These are phyloP conservation scores for Circinella minor DNA, from an alignment of 371 early-diverging fungal genomes.

Conservation along the genomic window DNA sequence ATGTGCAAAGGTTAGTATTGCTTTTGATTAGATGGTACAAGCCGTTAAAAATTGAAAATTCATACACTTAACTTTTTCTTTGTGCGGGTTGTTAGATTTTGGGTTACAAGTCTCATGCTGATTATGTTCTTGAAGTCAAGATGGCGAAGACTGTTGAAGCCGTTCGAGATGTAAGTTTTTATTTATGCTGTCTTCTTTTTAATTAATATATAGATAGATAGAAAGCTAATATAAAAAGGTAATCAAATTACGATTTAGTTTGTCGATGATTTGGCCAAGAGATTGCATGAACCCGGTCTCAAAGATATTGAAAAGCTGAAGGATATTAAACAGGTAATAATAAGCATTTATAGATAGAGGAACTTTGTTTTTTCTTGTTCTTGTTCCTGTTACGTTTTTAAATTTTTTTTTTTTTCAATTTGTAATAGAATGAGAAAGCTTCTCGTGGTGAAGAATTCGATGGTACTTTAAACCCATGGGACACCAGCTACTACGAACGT, in stretches of 20 bases:
- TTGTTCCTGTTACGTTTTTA: background rate
- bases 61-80: background rate
- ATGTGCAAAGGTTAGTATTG: slow-evolving; percentile 51
- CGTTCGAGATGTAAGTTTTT: slow-evolving; percentile 53
- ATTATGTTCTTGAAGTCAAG: slow-evolving; percentile 74
- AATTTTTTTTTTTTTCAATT: background rate
- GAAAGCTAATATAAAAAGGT: background rate
- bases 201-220: too few species aligned
- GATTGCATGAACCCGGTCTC: slow-evolving; percentile 62
- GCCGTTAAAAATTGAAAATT: background rate
- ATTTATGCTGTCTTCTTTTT: too few species aligned
- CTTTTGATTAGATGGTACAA: too few species aligned
- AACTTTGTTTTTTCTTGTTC: background rate
- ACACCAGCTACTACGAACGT: slow-evolving; percentile 76
- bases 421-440: slow-evolving; percentile 39
- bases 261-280: slow-evolving; percentile 63
- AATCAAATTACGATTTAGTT: slow-evolving; percentile 42
- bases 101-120: slow-evolving; percentile 80
- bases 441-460: slow-evolving; percentile 54
- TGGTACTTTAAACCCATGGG: slow-evolving; percentile 72
- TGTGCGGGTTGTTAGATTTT: slow-evolving; percentile 43
- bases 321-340: slow-evolving; percentile 56
- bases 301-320: slow-evolving; percentile 63
- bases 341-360: background rate
- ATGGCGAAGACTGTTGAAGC: slow-evolving; percentile 83